phyloP scores from a whole-genome alignment of 768 basidiomycete species.

The Xerocomellus chrysenteron region DNA sequence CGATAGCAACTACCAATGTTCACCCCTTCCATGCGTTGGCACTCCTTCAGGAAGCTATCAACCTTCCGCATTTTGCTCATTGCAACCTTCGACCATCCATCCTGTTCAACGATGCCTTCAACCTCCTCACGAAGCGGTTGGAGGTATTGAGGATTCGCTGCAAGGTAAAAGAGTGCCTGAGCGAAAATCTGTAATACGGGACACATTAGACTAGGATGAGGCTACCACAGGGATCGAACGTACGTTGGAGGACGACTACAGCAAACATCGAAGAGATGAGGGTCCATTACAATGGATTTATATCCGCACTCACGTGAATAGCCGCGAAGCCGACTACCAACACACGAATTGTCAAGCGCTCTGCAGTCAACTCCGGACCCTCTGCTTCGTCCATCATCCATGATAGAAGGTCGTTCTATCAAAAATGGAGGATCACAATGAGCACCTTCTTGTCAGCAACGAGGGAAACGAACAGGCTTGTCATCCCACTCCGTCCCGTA shows the following conservation, averaged over 20 bases:
- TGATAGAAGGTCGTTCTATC: constrained; percentile 34
- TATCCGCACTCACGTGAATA: constrained; percentile 18
- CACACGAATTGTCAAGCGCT: constrained; percentile 23
- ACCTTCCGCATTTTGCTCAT: constrained; percentile 35
- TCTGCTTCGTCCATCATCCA: constrained; percentile 34
- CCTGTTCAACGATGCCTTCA: background rate
- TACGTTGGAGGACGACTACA: constrained; percentile 23
- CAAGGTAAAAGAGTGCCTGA: constrained; percentile 36
- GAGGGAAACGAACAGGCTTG: constrained; percentile 27
- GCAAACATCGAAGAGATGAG: background rate
- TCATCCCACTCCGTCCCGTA: constrained; percentile 28
- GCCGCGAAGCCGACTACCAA: constrained; percentile 18
- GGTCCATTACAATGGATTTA: background rate
- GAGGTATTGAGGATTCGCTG: constrained; percentile 34
- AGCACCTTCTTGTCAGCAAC: background rate
- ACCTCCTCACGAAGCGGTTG: constrained; percentile 32
- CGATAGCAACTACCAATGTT: constrained; percentile 20
- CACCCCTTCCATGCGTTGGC: constrained; percentile 5
- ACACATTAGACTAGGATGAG: background rate
- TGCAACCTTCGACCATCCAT: constrained; percentile 3
- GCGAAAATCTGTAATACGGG: constrained; percentile 26
- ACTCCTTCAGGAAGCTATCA: constrained; percentile 38
- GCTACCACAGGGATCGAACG: background rate
- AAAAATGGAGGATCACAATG: background rate
- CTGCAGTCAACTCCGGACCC: constrained; percentile 13